Evolutionary conservation across 202 grass and related monocot species (phyloP).

Genomic region (Cymbopogon flexuosus): DNA sequence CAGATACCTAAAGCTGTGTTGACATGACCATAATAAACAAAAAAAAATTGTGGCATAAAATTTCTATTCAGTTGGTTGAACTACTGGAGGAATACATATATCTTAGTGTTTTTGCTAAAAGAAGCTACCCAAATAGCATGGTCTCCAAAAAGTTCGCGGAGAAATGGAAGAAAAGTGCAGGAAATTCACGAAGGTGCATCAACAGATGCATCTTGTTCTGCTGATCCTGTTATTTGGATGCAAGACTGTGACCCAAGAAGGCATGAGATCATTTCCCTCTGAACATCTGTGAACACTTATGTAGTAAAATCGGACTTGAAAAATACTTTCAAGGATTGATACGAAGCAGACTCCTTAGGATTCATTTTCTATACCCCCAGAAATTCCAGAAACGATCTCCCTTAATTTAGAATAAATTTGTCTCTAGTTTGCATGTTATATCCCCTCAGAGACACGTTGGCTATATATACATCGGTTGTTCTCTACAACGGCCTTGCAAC

Average conservation of each 20-base stretch:
- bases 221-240: not conserved
- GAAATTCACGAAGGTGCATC: not conserved
- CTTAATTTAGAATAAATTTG: not conserved
- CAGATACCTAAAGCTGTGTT: constrained; percentile 4
- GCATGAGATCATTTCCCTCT: not conserved
- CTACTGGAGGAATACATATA: not conserved
- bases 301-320: not conserved
- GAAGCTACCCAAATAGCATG: not conserved
- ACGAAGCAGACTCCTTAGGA: not conserved
- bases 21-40: constrained; percentile 5
- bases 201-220: not conserved
- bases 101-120: not conserved
- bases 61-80: constrained; percentile 14
- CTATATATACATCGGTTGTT: too few species aligned
- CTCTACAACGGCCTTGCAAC: too few species aligned
- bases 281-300: not conserved
- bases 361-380: not conserved
- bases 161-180: not conserved
- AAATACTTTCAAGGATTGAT: not conserved
- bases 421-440: not conserved
- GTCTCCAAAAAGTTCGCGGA: not conserved
- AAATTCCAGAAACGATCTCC: not conserved
- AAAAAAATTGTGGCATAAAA: not conserved
- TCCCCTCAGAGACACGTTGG: not conserved
- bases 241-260: not conserved